phyloP scores from a whole-genome alignment of 805 yeast genomes.

The Candida methanosorbosa region DNA sequence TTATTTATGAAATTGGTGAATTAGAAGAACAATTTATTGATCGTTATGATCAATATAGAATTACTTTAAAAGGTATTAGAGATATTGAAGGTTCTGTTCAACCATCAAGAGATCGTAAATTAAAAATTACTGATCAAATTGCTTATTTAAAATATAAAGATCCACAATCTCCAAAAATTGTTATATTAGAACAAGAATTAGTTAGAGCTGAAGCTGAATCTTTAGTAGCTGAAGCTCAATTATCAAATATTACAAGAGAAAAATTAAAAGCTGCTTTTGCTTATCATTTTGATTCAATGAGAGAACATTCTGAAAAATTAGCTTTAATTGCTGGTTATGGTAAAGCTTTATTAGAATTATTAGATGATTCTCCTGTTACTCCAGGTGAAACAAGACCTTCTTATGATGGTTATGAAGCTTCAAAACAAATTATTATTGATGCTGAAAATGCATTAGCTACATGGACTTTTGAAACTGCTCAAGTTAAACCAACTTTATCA shows the following conservation, averaged over 20 bases:
- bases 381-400: conserved; percentile 92
- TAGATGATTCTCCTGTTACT: conserved; percentile 79
- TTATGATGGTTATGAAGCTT: conserved; percentile 82
- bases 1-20: conserved; percentile 77
- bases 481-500: conserved; percentile 72
- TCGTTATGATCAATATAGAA: conserved; percentile 78
- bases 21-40: conserved; percentile 83
- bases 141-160: conserved; percentile 79
- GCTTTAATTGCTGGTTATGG: conserved; percentile 88
- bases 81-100: conserved; percentile 84
- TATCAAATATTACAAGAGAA: conserved; percentile 82
- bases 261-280: conserved; percentile 77
- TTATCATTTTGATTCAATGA: conserved; percentile 77
- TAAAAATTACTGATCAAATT: conserved; percentile 76
- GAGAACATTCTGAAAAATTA: conserved; percentile 79
- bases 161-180: conserved; percentile 76
- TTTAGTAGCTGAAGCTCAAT: conserved; percentile 85
- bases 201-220: conserved; percentile 91
- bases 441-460: conserved; percentile 77
- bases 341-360: conserved; percentile 72
- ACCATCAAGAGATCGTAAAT: conserved; percentile 82
- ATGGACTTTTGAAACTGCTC: conserved; percentile 81
- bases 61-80: conserved; percentile 71
- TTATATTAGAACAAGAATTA: conserved; percentile 77
- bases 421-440: conserved; percentile 79